phyloP scores from a whole-genome alignment of 495 filamentous ascomycete species.

The Apiosordaria backusii region DNA sequence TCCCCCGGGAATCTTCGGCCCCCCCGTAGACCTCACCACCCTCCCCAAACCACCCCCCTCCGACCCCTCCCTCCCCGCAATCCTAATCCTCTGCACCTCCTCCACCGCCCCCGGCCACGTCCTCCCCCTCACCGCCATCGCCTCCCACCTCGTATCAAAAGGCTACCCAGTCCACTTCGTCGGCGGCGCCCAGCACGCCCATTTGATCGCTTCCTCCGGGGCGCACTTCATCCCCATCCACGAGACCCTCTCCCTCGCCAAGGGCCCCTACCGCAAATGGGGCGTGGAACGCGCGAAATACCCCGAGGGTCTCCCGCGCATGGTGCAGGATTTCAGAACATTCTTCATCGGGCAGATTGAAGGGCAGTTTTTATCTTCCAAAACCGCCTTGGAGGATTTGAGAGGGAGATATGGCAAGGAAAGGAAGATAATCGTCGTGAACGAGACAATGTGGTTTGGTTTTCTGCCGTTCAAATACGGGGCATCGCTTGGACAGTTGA shows the following conservation, averaged over 20 bases:
- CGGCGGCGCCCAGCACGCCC: constrained; percentile 15
- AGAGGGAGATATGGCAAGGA: constrained; percentile 8
- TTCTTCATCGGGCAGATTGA: constrained; percentile 26
- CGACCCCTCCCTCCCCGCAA: constrained; percentile 6
- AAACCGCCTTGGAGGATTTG: constrained; percentile 15
- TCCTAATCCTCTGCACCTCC: constrained; percentile 23
- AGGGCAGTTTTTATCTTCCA: constrained; percentile 17
- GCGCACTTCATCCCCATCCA: constrained; percentile 22
- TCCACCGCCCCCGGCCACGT: constrained; percentile 27
- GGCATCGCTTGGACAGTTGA: constrained; percentile 2
- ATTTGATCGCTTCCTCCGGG: constrained; percentile 21
- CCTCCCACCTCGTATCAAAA: constrained; percentile 19
- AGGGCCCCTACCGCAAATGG: constrained; percentile 12
- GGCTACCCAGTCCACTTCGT: constrained; percentile 26
- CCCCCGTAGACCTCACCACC: neutral
- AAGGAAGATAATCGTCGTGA: constrained; percentile 24
- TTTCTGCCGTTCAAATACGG: constrained; percentile 22
- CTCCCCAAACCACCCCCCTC: neutral
- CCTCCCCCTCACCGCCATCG: constrained; percentile 21
- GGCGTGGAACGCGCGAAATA: constrained; percentile 14
- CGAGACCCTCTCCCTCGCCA: constrained; percentile 12
- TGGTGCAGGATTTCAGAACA: constrained; percentile 19
- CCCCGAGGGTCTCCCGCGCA: constrained; percentile 14
- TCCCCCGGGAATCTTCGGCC: constrained; percentile 2
- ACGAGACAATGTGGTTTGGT: constrained; percentile 24